Conservation (phyloP, 192 early-diverging fungal species). For the Coemansia sp. region DNA sequence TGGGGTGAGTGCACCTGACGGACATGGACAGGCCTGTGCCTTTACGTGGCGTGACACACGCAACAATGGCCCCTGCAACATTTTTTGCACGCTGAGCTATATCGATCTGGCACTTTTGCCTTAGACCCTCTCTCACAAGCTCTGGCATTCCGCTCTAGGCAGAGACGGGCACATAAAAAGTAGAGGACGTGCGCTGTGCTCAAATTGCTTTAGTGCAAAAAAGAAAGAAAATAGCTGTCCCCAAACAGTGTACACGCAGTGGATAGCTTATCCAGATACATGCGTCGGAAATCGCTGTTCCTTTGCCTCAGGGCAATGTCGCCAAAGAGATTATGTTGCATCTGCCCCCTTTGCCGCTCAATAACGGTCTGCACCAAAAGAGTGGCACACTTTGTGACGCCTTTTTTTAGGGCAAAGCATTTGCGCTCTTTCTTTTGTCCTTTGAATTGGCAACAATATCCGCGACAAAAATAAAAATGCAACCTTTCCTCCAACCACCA, state of each 20-base stretch:
- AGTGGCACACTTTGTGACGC: not conserved
- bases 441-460: not conserved
- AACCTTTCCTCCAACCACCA: not conserved
- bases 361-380: not conserved
- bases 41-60: not conserved
- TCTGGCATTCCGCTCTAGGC: not conserved
- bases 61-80: not conserved
- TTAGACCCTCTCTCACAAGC: not conserved
- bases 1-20: not conserved
- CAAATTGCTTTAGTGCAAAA: not conserved
- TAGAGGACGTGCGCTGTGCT: not conserved
- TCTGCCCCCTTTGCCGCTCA: constrained; percentile 9
- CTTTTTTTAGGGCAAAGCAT: not conserved
- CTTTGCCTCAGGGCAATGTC: not conserved
- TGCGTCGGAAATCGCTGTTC: not conserved
- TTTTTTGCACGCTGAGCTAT: not conserved
- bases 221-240: not conserved
- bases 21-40: not conserved
- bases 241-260: not conserved
- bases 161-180: not conserved
- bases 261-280: not conserved
- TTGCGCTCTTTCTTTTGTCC: not conserved
- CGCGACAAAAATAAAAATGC: not conserved
- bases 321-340: constrained; percentile 3
- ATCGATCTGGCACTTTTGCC: not conserved